Percentiles rank a stretch among this genome's conserved stretches.
Evolutionary conservation across 2,329 filamentous ascomycete species (phyloP).

Genomic region (Macrophomina phaseolina): DNA sequence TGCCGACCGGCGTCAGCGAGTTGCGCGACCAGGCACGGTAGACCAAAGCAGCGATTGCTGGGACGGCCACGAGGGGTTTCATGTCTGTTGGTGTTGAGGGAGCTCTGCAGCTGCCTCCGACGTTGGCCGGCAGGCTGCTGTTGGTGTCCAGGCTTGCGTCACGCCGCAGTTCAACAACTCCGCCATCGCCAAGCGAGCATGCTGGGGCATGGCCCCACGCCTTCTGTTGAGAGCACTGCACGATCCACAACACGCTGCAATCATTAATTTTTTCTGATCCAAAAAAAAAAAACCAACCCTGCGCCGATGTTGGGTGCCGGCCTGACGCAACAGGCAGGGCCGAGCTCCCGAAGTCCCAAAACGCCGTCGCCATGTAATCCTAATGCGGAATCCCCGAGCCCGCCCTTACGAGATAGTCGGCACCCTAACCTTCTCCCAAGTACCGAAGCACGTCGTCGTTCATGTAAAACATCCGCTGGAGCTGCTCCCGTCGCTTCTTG

Average conservation of each 20-base stretch:
- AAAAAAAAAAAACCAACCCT: neutral
- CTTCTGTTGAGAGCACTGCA: constrained; percentile 8
- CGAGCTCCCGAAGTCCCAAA: neutral
- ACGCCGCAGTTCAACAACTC: constrained; percentile 18
- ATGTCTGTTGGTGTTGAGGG: constrained; percentile 29
- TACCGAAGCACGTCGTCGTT: constrained; percentile 79
- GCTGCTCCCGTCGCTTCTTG: constrained; percentile 65
- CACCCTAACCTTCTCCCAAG: constrained; percentile 54
- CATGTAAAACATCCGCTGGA: constrained; percentile 75
- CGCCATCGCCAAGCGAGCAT: constrained; percentile 4
- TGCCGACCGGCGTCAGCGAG: constrained; percentile 78
- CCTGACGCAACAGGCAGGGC: neutral
- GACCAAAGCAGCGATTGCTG: constrained; percentile 45
- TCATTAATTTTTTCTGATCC: neutral
- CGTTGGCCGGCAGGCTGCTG: constrained; percentile 8
- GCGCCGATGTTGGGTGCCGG: neutral
- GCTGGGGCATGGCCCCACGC: neutral
- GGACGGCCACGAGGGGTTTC: constrained; percentile 34
- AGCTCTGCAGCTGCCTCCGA: constrained; percentile 3
- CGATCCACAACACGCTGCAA: neutral
- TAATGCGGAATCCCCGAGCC: neutral
- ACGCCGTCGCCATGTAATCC: constrained; percentile 2
- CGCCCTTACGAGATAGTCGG: neutral
- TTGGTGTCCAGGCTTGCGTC: constrained; percentile 6
- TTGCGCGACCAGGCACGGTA: constrained; percentile 48